phyloP scores from a whole-genome alignment of 192 early-diverging fungal genomes.

The Helicostylum pulchrum region DNA sequence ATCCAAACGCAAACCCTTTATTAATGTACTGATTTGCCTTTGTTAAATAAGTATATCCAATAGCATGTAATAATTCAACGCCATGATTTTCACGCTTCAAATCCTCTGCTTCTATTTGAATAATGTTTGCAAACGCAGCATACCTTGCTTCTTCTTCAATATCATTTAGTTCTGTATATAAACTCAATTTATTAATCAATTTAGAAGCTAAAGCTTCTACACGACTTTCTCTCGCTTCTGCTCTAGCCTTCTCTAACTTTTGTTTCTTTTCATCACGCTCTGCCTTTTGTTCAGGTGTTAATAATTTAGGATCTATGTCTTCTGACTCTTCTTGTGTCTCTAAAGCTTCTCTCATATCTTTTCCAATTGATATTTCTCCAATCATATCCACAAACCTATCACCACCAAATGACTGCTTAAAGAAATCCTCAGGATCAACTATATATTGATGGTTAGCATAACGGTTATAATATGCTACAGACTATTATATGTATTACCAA shows the following conservation, averaged over 20 bases:
- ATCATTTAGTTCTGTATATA: constrained; percentile 58
- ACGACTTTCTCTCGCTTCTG: constrained; percentile 53
- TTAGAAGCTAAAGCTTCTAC: constrained; percentile 70
- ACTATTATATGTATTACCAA: constrained; percentile 39
- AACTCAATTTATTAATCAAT: constrained; percentile 71
- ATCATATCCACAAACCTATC: constrained; percentile 96
- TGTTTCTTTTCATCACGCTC: constrained; percentile 57
- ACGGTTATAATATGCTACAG: neutral
- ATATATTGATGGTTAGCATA: constrained; percentile 13
- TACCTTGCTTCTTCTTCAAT: constrained; percentile 6
- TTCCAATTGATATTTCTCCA: constrained; percentile 94
- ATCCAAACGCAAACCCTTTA: constrained; percentile 65
- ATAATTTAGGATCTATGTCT: constrained; percentile 11
- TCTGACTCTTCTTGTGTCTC: constrained; percentile 51
- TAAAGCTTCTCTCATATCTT: constrained; percentile 84
- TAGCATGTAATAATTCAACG: constrained; percentile 87
- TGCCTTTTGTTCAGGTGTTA: constrained; percentile 52
- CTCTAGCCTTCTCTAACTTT: constrained; percentile 56
- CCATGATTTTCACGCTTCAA: constrained; percentile 93
- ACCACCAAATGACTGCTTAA: constrained; percentile 94
- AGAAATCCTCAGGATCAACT: constrained; percentile 93
- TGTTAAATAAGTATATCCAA: constrained; percentile 88
- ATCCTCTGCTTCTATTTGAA: constrained; percentile 79
- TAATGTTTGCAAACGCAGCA: constrained; percentile 68
- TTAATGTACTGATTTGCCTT: constrained; percentile 85